phyloP scores from a whole-genome alignment of 2,329 filamentous ascomycete species.

The Penicillium sp. region DNA sequence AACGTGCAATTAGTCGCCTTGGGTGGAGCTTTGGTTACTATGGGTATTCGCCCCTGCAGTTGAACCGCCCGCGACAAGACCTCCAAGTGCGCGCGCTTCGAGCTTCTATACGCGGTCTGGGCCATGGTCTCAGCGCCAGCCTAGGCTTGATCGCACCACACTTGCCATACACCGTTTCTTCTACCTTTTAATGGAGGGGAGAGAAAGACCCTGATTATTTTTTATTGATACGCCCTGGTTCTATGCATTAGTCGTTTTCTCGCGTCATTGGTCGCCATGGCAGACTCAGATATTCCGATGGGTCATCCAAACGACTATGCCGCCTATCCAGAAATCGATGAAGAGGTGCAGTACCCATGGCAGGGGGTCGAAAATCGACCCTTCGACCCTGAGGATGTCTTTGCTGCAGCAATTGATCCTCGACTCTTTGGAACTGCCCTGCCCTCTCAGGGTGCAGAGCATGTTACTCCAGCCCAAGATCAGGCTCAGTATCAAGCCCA shows the following conservation, averaged over 20 bases:
- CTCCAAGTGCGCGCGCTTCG: constrained; percentile 9
- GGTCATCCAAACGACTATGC: constrained; percentile 19
- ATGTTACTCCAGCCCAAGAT: constrained; percentile 12
- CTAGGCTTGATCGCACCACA: not conserved
- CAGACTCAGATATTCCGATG: constrained; percentile 14
- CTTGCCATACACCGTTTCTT: not conserved
- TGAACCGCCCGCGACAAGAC: constrained; percentile 16
- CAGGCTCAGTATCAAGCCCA: constrained; percentile 15
- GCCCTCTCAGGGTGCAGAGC: constrained; percentile 1
- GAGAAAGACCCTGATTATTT: not conserved
- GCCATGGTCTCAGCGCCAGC: constrained; percentile 15
- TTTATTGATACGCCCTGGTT: not conserved
- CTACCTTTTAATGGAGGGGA: not conserved
- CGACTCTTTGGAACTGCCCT: constrained; percentile 32
- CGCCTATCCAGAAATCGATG: constrained; percentile 36
- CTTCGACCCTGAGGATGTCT: constrained; percentile 11
- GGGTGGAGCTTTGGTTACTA: constrained; percentile 23
- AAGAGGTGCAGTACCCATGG: constrained; percentile 35
- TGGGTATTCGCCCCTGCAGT: constrained; percentile 22
- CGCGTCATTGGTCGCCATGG: constrained; percentile 12
- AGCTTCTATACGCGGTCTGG: constrained; percentile 18
- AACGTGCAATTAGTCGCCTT: constrained; percentile 2
- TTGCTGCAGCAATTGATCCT: constrained; percentile 33
- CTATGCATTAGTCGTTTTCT: not conserved
- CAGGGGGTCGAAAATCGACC: constrained; percentile 19